phyloP scores from a whole-genome alignment of 805 yeast genomes.

The Blastobotrys peoriensis region DNA sequence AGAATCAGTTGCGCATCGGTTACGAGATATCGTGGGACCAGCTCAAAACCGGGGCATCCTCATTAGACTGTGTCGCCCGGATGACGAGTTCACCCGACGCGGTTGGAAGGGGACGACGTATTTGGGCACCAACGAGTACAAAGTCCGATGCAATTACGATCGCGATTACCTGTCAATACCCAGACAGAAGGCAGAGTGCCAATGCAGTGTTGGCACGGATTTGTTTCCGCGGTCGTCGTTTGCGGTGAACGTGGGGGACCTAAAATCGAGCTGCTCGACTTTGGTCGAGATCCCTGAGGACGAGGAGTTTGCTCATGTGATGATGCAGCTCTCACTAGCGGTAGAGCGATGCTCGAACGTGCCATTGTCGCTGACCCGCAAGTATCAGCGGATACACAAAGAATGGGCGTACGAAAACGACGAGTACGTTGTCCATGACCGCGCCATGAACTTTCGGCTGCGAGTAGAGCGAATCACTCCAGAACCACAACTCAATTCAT shows the following conservation, averaged over 20 bases:
- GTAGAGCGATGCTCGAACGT: neutral
- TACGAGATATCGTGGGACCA: conserved; percentile 6
- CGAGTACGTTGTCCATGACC: conserved; percentile 12
- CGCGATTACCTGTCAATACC: conserved; percentile 8
- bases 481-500: conserved; percentile 9
- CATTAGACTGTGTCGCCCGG: conserved; percentile 5
- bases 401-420: conserved; percentile 14
- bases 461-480: conserved; percentile 7
- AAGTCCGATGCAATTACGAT: conserved; percentile 8
- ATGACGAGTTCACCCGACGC: conserved; percentile 1
- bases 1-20: conserved; percentile 6
- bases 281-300: conserved; percentile 11
- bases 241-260: neutral
- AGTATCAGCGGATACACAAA: conserved; percentile 13
- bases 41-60: conserved; percentile 3
- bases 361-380: conserved; percentile 7
- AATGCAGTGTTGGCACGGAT: neutral
- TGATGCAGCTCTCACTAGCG: conserved; percentile 8
- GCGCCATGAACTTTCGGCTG: conserved; percentile 10
- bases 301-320: conserved; percentile 14
- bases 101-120: conserved; percentile 9
- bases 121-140: conserved; percentile 11
- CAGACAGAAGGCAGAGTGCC: neutral
- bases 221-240: conserved; percentile 14
- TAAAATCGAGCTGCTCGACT: neutral